A percentile compares a stretch with the other conserved stretches of the same genome.
These are phyloP conservation scores for Gardenia jasminoides DNA, from an alignment of 257 asterid genomes.

Conservation along the genomic window DNA sequence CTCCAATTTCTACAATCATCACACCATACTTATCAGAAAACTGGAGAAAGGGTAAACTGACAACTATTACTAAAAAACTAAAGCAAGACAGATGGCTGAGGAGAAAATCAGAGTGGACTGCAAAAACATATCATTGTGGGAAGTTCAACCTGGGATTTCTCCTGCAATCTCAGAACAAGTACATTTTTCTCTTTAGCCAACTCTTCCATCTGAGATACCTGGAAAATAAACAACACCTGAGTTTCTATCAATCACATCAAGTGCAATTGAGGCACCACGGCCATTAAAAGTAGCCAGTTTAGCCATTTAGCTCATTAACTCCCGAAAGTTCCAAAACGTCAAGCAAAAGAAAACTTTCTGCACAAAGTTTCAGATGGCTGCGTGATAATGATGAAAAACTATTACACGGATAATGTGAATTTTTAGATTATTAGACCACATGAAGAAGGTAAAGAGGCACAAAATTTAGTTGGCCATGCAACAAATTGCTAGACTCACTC, in stretches of 20 bases:
- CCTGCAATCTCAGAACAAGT: constrained; percentile 50
- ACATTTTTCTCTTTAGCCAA: constrained; percentile 49
- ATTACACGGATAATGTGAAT: neutral
- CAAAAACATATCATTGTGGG: neutral
- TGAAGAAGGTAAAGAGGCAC: neutral
- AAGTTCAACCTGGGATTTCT: constrained; percentile 55
- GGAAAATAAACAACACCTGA: constrained; percentile 13
- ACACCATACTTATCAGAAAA: constrained; percentile 11
- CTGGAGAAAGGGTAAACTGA: neutral
- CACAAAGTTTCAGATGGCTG: neutral
- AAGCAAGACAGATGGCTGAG: constrained; percentile 9
- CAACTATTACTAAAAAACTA: constrained; percentile 7
- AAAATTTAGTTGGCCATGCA: neutral
- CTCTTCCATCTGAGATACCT: constrained; percentile 63
- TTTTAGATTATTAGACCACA: neutral
- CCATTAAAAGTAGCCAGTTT: neutral
- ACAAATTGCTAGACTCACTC: neutral
- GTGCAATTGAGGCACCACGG: neutral
- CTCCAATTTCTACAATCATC: constrained; percentile 59
- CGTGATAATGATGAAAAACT: neutral
- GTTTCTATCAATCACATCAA: neutral
- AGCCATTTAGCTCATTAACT: neutral
- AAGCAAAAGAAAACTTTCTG: neutral
- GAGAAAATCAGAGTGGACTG: neutral
- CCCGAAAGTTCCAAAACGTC: constrained; percentile 1